These are phyloP conservation scores for Vaccinium macrocarpon DNA, from an alignment of 148 eudicot species.

Conservation along the genomic window DNA sequence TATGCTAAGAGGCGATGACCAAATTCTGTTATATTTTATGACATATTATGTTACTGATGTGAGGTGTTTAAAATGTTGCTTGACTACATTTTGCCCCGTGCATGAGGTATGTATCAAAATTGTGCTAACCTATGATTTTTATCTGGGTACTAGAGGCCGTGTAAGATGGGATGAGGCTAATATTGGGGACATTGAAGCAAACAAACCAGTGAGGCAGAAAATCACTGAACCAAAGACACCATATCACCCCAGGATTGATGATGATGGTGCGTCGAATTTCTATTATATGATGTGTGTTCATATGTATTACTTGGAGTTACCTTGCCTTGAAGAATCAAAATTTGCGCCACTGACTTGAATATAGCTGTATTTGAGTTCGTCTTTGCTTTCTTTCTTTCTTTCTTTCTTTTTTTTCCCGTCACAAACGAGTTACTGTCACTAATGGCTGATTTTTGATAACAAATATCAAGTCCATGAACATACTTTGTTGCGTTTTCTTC, in stretches of 20 bases:
- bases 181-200: slow-evolving; percentile 81
- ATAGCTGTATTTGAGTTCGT: background rate
- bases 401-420: background rate
- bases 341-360: background rate
- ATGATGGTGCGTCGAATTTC: slow-evolving; percentile 48
- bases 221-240: slow-evolving; percentile 98
- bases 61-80: background rate
- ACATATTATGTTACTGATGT: background rate
- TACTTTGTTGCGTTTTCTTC: background rate
- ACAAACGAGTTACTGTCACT: background rate
- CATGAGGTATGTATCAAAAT: background rate
- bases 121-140: slow-evolving; percentile 11
- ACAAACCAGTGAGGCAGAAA: slow-evolving; percentile 94
- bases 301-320: background rate
- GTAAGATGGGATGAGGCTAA: slow-evolving; percentile 90
- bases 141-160: slow-evolving; percentile 46
- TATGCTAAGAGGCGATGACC: background rate
- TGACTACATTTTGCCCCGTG: background rate
- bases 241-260: slow-evolving; percentile 76
- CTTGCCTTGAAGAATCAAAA: background rate
- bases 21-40: background rate
- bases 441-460: background rate
- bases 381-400: background rate
- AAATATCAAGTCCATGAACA: background rate
- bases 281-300: background rate